Evolutionary conservation across 2,329 filamentous ascomycete species (phyloP).

Genomic region (Botrytis deweyae): DNA sequence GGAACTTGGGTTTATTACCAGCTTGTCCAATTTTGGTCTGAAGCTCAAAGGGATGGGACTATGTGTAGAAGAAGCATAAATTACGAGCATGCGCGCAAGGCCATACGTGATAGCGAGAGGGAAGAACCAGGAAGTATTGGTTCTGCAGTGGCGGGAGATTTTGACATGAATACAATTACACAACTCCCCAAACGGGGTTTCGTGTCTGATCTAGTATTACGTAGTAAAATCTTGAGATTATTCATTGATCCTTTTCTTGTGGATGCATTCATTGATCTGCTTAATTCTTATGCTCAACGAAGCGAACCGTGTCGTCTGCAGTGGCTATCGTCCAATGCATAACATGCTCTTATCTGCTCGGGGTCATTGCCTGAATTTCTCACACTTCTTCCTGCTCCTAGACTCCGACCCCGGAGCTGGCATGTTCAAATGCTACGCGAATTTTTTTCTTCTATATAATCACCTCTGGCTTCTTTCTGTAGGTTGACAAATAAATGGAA

Average conservation of each 20-base stretch:
- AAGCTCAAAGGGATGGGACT: not conserved
- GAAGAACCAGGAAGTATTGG: not conserved
- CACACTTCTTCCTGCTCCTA: not conserved
- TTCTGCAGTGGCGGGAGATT: not conserved
- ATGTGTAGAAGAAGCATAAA: not conserved
- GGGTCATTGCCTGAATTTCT: not conserved
- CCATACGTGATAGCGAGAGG: not conserved
- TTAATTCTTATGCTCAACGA: not conserved
- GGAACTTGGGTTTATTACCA: not conserved
- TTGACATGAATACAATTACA: not conserved
- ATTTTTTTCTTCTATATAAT: not conserved
- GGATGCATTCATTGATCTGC: not conserved
- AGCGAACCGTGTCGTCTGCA: not conserved
- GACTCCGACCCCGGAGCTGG: not conserved
- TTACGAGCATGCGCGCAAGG: not conserved
- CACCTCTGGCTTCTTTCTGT: not conserved
- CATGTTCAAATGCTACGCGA: not conserved
- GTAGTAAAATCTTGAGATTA: not conserved
- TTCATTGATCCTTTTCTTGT: not conserved
- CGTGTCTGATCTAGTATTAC: not conserved
- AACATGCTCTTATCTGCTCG: not conserved
- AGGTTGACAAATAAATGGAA: not conserved
- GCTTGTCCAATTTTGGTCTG: not conserved
- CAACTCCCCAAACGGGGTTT: too few relatives aligned
- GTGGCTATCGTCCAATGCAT: not conserved